These are phyloP conservation scores for Ustilago bromivora DNA, from an alignment of 1,284 basidiomycete genomes.

Conservation along the genomic window DNA sequence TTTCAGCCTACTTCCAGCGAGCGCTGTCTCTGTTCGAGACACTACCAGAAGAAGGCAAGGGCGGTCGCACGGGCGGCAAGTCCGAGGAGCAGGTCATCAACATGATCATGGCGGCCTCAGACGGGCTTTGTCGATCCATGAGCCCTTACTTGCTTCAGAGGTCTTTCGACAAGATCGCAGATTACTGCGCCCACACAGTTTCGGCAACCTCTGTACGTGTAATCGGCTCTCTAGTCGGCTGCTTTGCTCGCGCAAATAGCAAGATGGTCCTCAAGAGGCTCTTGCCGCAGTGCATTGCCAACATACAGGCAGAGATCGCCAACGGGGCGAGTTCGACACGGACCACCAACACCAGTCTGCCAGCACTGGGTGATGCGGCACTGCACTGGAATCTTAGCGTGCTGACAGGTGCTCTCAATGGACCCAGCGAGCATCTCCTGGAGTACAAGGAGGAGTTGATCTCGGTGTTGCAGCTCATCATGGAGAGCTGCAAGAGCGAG, in stretches of 20 bases:
- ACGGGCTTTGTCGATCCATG: constrained; percentile 87
- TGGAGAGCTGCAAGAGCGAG: constrained; percentile 86
- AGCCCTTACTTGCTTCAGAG: constrained; percentile 88
- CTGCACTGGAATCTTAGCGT: constrained; percentile 83
- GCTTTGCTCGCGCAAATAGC: constrained; percentile 84
- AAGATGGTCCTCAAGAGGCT: constrained; percentile 83
- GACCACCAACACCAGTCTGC: constrained; percentile 86
- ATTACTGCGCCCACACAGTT: constrained; percentile 81
- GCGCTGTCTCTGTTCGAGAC: constrained; percentile 90
- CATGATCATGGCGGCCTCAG: constrained; percentile 83
- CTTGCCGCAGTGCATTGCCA: constrained; percentile 81
- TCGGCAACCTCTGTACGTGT: constrained; percentile 86
- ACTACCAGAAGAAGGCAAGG: constrained; percentile 86
- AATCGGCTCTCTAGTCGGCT: constrained; percentile 88
- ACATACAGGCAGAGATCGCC: constrained; percentile 86
- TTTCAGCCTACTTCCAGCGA: constrained; percentile 84
- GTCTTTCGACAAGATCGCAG: constrained; percentile 84
- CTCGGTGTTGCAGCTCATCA: constrained; percentile 78
- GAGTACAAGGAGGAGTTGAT: constrained; percentile 79
- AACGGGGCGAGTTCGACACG: constrained; percentile 91
- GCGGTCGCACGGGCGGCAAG: constrained; percentile 83
- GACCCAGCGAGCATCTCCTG: constrained; percentile 72
- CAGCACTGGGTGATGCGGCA: constrained; percentile 87
- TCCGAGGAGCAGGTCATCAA: constrained; percentile 85
- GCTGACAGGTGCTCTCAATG: constrained; percentile 59